Conservation (phyloP, 768 basidiomycete genomes). For the Termitomyces sp. region DNA sequence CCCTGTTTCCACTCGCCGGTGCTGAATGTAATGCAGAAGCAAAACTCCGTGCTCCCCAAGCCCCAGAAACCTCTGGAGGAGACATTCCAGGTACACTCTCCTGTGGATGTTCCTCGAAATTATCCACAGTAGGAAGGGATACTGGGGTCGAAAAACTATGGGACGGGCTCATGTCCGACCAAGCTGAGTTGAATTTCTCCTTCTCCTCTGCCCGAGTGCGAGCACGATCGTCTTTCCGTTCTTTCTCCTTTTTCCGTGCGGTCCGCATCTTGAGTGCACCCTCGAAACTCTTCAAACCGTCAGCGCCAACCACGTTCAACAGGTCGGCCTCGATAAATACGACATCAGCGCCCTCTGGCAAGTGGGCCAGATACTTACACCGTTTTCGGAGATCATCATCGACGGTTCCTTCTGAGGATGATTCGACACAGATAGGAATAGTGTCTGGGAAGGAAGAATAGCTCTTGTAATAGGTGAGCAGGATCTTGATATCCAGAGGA, state of each 20-base stretch:
- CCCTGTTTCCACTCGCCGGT: slow-evolving; percentile 19
- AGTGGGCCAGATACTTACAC: slow-evolving; percentile 92
- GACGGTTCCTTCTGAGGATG: slow-evolving; percentile 69
- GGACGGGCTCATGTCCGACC: slow-evolving; percentile 11
- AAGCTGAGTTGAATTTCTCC: slow-evolving; percentile 39
- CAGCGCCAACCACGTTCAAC: slow-evolving; percentile 66
- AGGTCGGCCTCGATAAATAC: slow-evolving; percentile 91
- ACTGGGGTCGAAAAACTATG: slow-evolving; percentile 16
- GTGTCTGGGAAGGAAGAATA: slow-evolving; percentile 83
- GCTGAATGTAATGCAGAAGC: slow-evolving; percentile 69
- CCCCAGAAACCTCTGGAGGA: slow-evolving; percentile 36
- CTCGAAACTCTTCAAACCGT: slow-evolving; percentile 80
- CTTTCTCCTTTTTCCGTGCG: slow-evolving; percentile 73
- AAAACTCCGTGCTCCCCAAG: slow-evolving; percentile 79
- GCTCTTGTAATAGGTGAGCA: slow-evolving; percentile 75
- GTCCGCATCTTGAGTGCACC: slow-evolving; percentile 73
- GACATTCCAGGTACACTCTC: slow-evolving; percentile 12
- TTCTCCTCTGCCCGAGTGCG: slow-evolving; percentile 71
- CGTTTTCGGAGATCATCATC: slow-evolving; percentile 92
- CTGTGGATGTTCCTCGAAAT: slow-evolving; percentile 21
- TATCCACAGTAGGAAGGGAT: slow-evolving; percentile 19
- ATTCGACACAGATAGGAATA: slow-evolving; percentile 78
- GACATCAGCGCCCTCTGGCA: slow-evolving; percentile 89
- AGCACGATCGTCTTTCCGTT: slow-evolving; percentile 82
- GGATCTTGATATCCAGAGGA: slow-evolving; percentile 91